phyloP scores from a whole-genome alignment of 1,284 basidiomycete species.

The Cutaneotrichosporon dermatis region DNA sequence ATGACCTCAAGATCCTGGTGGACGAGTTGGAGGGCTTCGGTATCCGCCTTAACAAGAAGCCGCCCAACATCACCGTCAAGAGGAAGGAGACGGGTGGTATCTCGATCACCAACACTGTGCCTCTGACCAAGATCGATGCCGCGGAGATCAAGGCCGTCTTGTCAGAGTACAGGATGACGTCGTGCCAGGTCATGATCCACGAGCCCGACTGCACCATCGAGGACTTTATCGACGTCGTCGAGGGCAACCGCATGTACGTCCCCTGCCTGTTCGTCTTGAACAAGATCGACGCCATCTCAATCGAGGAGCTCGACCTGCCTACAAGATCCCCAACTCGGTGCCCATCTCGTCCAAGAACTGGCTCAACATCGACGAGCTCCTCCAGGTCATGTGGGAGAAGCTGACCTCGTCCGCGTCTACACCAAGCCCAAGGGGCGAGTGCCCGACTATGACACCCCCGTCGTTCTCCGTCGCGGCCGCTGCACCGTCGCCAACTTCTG shows the following conservation, averaged over 20 bases:
- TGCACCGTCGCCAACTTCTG: constrained; percentile 77
- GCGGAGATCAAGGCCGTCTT: constrained; percentile 96
- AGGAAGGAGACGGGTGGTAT: constrained; percentile 90
- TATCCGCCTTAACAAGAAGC: constrained; percentile 91
- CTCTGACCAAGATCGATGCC: constrained; percentile 91
- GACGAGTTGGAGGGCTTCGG: constrained; percentile 93
- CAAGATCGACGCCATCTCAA: constrained; percentile 96
- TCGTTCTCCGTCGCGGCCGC: constrained; percentile 60
- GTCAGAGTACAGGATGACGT: constrained; percentile 83
- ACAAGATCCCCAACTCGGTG: constrained; percentile 77
- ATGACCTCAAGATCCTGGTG: constrained; percentile 89
- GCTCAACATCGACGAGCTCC: constrained; percentile 95
- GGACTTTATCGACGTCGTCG: constrained; percentile 94
- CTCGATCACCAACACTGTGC: constrained; percentile 85
- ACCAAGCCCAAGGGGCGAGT: constrained; percentile 88
- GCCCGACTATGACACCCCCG: constrained; percentile 74
- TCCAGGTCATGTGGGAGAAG: constrained; percentile 83
- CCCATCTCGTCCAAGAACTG: constrained; percentile 65
- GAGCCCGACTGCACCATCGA: constrained; percentile 91
- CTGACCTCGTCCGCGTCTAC: constrained; percentile 56
- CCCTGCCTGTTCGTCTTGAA: constrained; percentile 75
- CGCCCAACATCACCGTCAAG: constrained; percentile 80
- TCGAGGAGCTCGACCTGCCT: constrained; percentile 96
- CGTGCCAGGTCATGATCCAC: constrained; percentile 90
- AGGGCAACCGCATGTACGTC: constrained; percentile 92